Base-by-base conservation (phyloP, 2,329 filamentous ascomycete genomes). In the Colletotrichum nymphaeae region DNA sequence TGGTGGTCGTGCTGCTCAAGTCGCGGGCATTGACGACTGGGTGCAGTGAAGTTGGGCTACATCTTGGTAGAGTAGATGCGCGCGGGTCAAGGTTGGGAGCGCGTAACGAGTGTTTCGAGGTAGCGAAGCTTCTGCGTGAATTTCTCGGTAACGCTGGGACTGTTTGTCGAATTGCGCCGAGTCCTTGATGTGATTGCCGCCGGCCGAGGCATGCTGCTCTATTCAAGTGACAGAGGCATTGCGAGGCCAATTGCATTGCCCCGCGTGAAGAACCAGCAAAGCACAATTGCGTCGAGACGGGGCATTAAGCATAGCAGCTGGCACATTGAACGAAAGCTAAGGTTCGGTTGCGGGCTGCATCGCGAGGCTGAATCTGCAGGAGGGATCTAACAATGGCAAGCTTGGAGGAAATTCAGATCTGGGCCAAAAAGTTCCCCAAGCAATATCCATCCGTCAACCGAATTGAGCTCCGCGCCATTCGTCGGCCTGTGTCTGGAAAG, bases 191-290 rank as follows among this genome's bases (percentile, higher is more conserved):
- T 60, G 49, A 52, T 35, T 58, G 73, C 59, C 69, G 66, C 24
- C 53, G 60, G 63, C 57, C 37, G n/a, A 69, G 60, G 69, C 72
- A 73, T 74, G 74, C 75, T 76, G 75, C 75, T 76, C 76, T 76
- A 76, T 73, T 77, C 73, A 74, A 77, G 73, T 76, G 59, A 60
- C 75, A 72, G 46, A 76, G 68, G 66, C 70, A 75, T 75, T 72
- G 69, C 63, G 46, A 72, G 63, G 74, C 76, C 72, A 73, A 71
- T 74, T 67, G 71, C 72, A 75, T 76, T 68, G 74, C 73, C 75
- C 68, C 71, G 66, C 64, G 57, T 63, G 55, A 46, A 66, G 35
- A 74, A 59, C 32, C 64, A 53, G 16, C 37, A 35, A 63, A 32
- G 63, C 42, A 46, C 42, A 32, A 35, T 42, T 63, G 19, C 62